These are phyloP conservation scores for Erythrophleum fordii DNA, from an alignment of 306 rosid species.

Conservation along the genomic window DNA sequence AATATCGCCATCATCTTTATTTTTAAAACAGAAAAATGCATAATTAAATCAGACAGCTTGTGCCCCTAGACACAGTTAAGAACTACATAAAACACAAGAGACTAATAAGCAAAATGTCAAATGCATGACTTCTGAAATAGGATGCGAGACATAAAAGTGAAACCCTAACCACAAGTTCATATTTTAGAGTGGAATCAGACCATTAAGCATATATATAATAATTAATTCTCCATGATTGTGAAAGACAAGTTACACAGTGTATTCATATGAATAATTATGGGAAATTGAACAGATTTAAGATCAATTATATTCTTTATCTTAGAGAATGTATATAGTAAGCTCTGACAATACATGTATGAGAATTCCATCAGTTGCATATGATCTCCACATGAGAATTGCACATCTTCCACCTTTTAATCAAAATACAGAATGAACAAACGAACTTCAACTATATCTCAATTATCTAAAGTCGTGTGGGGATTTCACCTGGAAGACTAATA, in stretches of 20 bases:
- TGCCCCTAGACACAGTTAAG: conserved; percentile 23
- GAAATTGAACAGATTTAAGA: neutral
- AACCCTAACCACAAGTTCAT: conserved; percentile 29
- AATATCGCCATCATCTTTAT: neutral
- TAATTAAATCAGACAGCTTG: conserved; percentile 8
- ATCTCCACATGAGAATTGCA: neutral
- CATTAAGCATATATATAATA: conserved; percentile 8
- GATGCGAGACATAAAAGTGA: conserved; percentile 4
- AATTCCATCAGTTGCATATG: conserved; percentile 8
- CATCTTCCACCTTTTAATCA: conserved; percentile 1
- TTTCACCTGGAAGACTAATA: conserved; percentile 6
- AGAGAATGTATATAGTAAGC: neutral
- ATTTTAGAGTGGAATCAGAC: conserved; percentile 15
- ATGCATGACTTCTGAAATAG: conserved; percentile 14
- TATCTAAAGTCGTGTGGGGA: neutral
- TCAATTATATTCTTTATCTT: neutral
- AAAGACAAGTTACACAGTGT: conserved; percentile 10
- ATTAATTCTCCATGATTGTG: conserved; percentile 1
- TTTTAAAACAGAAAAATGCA: conserved; percentile 20
- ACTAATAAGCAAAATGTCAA: neutral
- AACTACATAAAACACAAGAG: conserved; percentile 23
- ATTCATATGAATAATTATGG: neutral
- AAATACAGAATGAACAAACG: neutral
- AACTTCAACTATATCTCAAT: conserved; percentile 14
- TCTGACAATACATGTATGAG: neutral